Percentiles rank a stretch among this genome's conserved stretches.
phyloP scores from a whole-genome alignment of 2,329 filamentous ascomycete genomes.

The Stagonosporopsis cucurbitacearum region DNA sequence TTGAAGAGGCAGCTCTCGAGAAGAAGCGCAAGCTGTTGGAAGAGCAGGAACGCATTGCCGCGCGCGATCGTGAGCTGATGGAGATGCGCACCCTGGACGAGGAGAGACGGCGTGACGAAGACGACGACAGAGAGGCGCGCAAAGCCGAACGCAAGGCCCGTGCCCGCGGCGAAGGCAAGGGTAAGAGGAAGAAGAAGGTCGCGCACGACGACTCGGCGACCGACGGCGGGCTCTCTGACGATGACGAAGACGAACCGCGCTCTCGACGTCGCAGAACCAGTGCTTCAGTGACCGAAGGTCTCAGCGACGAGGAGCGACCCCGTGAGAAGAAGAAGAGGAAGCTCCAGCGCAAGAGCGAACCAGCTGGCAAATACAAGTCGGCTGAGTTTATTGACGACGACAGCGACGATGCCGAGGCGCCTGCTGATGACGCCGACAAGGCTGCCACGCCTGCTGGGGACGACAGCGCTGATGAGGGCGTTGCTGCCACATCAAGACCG shows the following conservation, averaged over 20 bases:
- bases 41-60: constrained; percentile 81
- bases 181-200: constrained; percentile 68
- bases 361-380: constrained; percentile 77
- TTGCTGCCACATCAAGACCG: constrained; percentile 30
- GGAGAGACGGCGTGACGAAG: constrained; percentile 63
- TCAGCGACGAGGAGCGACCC: constrained; percentile 64
- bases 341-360: constrained; percentile 60
- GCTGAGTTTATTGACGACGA: constrained; percentile 78
- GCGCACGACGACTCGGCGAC: constrained; percentile 53
- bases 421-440: constrained; percentile 27
- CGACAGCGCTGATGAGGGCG: constrained; percentile 36
- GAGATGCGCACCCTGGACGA: constrained; percentile 76
- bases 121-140: constrained; percentile 80
- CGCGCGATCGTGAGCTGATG: constrained; percentile 74
- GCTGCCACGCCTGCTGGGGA: constrained; percentile 7
- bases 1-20: constrained; percentile 73
- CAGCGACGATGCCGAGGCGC: constrained; percentile 36
- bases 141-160: constrained; percentile 66
- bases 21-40: constrained; percentile 82
- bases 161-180: constrained; percentile 48
- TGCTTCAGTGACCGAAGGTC: constrained; percentile 49
- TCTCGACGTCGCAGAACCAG: constrained; percentile 47
- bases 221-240: constrained; percentile 45
- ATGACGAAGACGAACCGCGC: constrained; percentile 48
- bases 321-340: constrained; percentile 68